Percentiles rank a stretch among this genome's conserved stretches.
These are phyloP conservation scores for Paramecium sexaurelia DNA, from an alignment of 73 alveolate genomes.

Conservation along the genomic window DNA sequence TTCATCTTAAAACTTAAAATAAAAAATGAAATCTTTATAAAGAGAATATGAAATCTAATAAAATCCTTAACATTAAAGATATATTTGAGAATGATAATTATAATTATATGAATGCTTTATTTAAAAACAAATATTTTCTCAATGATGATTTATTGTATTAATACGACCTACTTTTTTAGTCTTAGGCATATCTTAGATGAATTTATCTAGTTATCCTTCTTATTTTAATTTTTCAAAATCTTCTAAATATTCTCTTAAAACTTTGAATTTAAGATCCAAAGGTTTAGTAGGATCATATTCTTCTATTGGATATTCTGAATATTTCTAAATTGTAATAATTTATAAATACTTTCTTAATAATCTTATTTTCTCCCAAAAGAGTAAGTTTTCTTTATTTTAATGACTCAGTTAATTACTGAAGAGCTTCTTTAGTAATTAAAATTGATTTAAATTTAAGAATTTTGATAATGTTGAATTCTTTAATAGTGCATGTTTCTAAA, in stretches of 20 bases:
- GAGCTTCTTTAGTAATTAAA: neutral
- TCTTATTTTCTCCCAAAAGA: slow-evolving; percentile 4
- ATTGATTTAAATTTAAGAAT: neutral
- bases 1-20: slow-evolving; percentile 45
- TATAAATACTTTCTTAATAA: neutral
- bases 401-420: neutral
- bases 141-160: slow-evolving; percentile 7
- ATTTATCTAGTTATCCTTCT: slow-evolving; percentile 31
- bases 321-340: neutral
- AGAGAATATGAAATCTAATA: slow-evolving; percentile 1
- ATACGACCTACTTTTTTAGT: slow-evolving; percentile 30
- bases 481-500: neutral
- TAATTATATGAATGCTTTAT: neutral
- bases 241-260: slow-evolving; percentile 3
- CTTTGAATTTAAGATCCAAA: slow-evolving; percentile 24
- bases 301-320: neutral
- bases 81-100: neutral
- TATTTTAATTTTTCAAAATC: slow-evolving; percentile 48
- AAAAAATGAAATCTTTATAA: slow-evolving; percentile 34
- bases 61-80: neutral
- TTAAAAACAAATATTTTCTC: neutral
- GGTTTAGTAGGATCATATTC: slow-evolving; percentile 55
- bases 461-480: neutral
- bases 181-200: slow-evolving; percentile 46
- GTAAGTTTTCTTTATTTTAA: neutral